Base-by-base conservation (phyloP, 805 yeast species). In the Ogataea nonfermentans region DNA sequence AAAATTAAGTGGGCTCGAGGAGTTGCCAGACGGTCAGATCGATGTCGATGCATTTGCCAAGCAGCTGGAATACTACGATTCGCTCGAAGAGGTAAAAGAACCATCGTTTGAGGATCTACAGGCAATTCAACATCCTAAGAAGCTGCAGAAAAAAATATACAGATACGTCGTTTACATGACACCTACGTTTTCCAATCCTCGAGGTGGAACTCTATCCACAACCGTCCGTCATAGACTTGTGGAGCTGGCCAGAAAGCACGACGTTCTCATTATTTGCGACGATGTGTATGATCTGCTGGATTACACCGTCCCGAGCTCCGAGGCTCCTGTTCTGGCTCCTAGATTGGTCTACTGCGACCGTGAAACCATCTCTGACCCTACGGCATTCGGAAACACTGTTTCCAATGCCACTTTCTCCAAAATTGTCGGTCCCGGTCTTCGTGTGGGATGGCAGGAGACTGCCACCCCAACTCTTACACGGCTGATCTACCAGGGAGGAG, bases 391-490 rank as follows among this genome's bases (percentile, higher is more conserved):
- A 8, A 80, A 87, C 58, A 76, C 85, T 1, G 61, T 88, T 9
- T 82, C 91, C 14, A 87, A 87, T 62, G 76, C 82, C 14, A 79
- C 91, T 0, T 84, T 84, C 46, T 84, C 93, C 12, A 87, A 87
- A 55, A 48, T 84, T 10, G 67, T 84, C 24, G 95, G 95, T 1
- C 95, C 95, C 0, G 96, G 96, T 0, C 59, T 87, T 28, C 67
- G 96, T 47, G 78, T 80, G 20, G 96, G 96, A 1, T 88, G 90
- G 80, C 93, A 84, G 49, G 95, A 85, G 51, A 68, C 84, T 4
- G 74, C 80, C 1, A 74, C 79, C 4, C 62, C 67, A 0, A 63
- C 67, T 20, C 65, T 88, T 37, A 83, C 78, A 0, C 47, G 47
- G 27, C 84, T 81, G 49, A 60, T 88, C 29, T 71, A 82, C 4